A percentile compares a stretch with the other conserved stretches of the same genome.
Evolutionary conservation across 805 yeast species (phyloP).

Genomic region (Candida parachauliodes): DNA sequence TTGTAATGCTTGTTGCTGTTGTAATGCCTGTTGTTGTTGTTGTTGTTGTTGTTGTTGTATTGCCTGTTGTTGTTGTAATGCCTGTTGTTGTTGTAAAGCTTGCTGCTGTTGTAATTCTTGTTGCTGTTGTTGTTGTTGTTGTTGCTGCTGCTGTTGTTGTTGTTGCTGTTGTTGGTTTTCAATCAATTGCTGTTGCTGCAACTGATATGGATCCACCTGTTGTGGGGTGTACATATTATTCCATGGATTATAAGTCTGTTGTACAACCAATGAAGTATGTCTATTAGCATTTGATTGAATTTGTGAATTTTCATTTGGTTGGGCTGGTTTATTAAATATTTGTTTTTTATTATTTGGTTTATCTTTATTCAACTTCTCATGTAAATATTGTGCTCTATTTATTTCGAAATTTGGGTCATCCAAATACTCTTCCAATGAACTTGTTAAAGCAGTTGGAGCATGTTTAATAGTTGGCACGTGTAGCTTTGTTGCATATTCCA

Average conservation of each 20-base stretch:
- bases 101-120: conserved; percentile 13
- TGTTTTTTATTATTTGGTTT: conserved; percentile 1
- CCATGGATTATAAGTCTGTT: conserved; percentile 43
- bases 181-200: conserved; percentile 17
- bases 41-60: conserved; percentile 14
- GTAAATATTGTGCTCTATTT: conserved; percentile 73
- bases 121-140: conserved; percentile 17
- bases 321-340: conserved; percentile 2
- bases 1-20: conserved; percentile 13
- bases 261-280: conserved; percentile 28
- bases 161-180: conserved; percentile 10
- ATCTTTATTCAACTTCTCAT: conserved; percentile 51
- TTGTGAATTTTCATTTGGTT: conserved; percentile 6
- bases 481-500: conserved; percentile 80
- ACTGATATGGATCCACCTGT: conserved; percentile 13
- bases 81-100: conserved; percentile 28
- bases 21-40: conserved; percentile 12
- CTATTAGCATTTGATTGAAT: conserved; percentile 14
- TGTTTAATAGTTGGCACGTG: conserved; percentile 95
- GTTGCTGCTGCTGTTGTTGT: conserved; percentile 11
- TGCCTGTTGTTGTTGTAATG: conserved; percentile 21
- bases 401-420: conserved; percentile 80
- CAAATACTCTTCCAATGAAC: conserved; percentile 82
- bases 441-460: conserved; percentile 91
- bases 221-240: no score